Conservation (phyloP, 1,284 basidiomycete species). For the Rhodotorula sp. region DNA sequence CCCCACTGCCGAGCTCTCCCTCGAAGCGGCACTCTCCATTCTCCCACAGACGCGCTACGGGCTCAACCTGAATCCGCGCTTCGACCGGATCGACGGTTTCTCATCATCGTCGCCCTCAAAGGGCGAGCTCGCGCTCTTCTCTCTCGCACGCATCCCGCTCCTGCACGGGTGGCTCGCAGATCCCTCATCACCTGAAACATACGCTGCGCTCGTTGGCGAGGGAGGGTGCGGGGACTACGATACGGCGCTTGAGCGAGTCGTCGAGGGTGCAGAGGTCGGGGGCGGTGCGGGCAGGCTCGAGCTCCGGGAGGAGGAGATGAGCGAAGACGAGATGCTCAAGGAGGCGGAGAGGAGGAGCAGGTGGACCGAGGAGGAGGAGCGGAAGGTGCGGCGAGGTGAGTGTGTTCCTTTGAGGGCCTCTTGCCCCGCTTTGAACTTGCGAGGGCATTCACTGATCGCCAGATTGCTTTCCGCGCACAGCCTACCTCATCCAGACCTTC, state of each 20-base stretch:
- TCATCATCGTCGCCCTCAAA: conserved; percentile 53
- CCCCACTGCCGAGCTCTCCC: conserved; percentile 53
- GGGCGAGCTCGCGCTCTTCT: conserved; percentile 79
- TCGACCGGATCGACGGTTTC: conserved; percentile 68
- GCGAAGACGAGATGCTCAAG: conserved; percentile 31
- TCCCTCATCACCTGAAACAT: conserved; percentile 59
- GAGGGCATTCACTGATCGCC: too few species aligned
- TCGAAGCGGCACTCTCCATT: conserved; percentile 74
- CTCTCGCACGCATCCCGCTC: conserved; percentile 74
- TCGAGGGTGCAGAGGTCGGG: conserved; percentile 71
- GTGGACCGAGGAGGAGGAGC: conserved; percentile 59
- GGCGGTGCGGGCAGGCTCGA: conserved; percentile 55
- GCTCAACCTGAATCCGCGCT: conserved; percentile 81
- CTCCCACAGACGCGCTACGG: conserved; percentile 77
- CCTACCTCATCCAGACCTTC: conserved; percentile 62
- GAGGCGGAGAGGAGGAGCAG: conserved; percentile 42
- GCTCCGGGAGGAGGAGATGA: conserved; percentile 8
- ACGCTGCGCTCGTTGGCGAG: conserved; percentile 57
- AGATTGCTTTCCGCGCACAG: neutral
- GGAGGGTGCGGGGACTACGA: conserved; percentile 54
- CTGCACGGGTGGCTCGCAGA: conserved; percentile 93
- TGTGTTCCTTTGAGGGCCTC: neutral
- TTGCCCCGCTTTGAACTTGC: neutral
- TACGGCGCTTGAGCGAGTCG: conserved; percentile 68
- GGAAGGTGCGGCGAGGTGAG: conserved; percentile 68